These are phyloP conservation scores for Rutstroemia sp. DNA, from an alignment of 2,329 filamentous ascomycete genomes.

Conservation along the genomic window DNA sequence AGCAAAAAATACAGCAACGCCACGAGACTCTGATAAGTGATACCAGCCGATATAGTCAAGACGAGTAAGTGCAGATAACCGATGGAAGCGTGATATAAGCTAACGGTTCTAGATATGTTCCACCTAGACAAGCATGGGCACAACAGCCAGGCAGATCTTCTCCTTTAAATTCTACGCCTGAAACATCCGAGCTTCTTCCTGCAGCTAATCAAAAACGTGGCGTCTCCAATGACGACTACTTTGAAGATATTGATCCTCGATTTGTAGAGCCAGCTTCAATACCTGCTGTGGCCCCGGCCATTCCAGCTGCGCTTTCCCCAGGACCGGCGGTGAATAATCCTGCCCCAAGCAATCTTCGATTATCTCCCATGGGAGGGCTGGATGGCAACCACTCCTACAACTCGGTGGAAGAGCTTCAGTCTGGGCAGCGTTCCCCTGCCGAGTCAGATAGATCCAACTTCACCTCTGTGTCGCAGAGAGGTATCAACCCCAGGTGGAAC, in stretches of 20 bases:
- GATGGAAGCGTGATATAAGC: background rate
- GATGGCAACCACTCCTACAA: conserved; percentile 41
- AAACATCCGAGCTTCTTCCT: conserved; percentile 32
- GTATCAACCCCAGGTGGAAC: conserved; percentile 83
- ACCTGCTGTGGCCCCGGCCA: conserved; percentile 17
- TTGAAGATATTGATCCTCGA: conserved; percentile 87
- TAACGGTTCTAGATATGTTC: conserved; percentile 37
- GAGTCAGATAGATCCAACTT: conserved; percentile 78
- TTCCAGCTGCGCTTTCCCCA: conserved; percentile 28
- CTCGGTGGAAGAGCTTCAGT: conserved; percentile 56
- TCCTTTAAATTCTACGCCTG: conserved; percentile 34
- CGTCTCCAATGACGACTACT: conserved; percentile 50
- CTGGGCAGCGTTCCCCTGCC: conserved; percentile 61
- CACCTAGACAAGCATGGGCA: conserved; percentile 50
- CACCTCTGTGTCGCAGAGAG: conserved; percentile 83
- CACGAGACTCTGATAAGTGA: conserved; percentile 53
- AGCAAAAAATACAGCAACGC: conserved; percentile 37
- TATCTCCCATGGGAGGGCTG: conserved; percentile 19
- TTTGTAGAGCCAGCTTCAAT: conserved; percentile 50
- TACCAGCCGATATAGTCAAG: conserved; percentile 63
- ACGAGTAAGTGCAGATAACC: conserved; percentile 53
- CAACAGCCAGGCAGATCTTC: conserved; percentile 35
- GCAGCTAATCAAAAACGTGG: conserved; percentile 27
- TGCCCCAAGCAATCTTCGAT: conserved; percentile 17
- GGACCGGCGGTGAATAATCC: conserved; percentile 16